Base-by-base conservation (phyloP, 306 rosid species). In the Lupinus albus region DNA sequence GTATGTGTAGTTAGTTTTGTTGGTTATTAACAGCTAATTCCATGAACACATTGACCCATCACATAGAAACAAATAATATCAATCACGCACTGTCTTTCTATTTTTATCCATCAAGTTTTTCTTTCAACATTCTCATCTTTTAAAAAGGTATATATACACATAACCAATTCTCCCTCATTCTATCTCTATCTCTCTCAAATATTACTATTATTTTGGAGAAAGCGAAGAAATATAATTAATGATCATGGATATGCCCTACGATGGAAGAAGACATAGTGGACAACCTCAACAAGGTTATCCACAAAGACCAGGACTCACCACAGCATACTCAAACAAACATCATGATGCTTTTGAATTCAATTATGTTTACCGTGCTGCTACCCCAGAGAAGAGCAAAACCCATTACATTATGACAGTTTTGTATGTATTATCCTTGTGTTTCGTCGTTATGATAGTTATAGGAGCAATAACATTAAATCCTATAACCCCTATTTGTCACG, bases 401-500 rank as follows among this genome's bases (percentile, higher is more conserved):
- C 2, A 25, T 4, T 4, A 81, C 52, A 74, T 77, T 13, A 61
- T 52, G 13, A 28, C 45, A 16, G 38, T 42, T 51, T 76, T 18
- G 0, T 86, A 35, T 36, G 12, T 35, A 0, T 28, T 52, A 8
- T 62, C 28, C 20, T 28, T 55, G 0, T 18, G 8, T 0, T 66
- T 32, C 9, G 78, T 78, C 1, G 0, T 75, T 13, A 2, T 56
- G 2, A 59, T 60, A 57, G 6, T 83, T 33, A 0, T 78, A 1
- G 7, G 64, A 3, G 62, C 82, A 16, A 11, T 82, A 7, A 0
- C 67, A 8, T 33, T 76, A 11, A 79, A 73, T 1, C 91, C 94
- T 0, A n/a, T 57, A 5, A 2, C 46, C 18, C 84, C 87, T 0
- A 0, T 4, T 6, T 86, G 76, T 64, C 67, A 11, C 1, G 59